Conservation (phyloP, 1,284 basidiomycete genomes). For the Heterobasidion occidentale region DNA sequence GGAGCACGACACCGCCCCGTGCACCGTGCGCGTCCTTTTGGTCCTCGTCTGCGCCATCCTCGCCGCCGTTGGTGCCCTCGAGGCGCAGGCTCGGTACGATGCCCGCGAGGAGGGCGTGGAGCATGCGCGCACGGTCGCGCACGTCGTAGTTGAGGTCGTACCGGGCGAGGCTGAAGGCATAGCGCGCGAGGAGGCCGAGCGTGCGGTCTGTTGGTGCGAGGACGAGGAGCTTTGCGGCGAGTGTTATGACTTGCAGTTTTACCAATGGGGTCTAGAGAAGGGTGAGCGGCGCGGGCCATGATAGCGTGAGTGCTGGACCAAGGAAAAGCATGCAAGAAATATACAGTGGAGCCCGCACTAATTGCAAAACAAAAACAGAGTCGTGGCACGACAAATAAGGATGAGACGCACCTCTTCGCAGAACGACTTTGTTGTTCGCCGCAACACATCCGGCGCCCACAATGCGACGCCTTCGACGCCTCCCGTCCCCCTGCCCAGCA, state of each 20-base stretch:
- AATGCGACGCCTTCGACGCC: slow-evolving; percentile 38
- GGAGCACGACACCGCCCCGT: slow-evolving; percentile 64
- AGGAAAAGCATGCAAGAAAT: too few species aligned
- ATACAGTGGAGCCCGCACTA: too few species aligned
- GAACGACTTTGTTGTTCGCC: slow-evolving; percentile 72
- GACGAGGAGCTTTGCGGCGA: slow-evolving; percentile 79
- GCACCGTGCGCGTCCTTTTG: slow-evolving; percentile 24
- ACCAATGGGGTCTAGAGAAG: slow-evolving; percentile 46
- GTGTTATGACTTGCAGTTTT: slow-evolving; percentile 75
- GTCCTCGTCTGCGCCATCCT: slow-evolving; percentile 4
- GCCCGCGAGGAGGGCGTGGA: slow-evolving; percentile 64
- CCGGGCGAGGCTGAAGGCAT: slow-evolving; percentile 78
- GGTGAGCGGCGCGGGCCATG: too few species aligned
- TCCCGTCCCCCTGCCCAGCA: too few species aligned
- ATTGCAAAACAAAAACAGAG: too few species aligned
- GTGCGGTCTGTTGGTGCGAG: slow-evolving; percentile 50
- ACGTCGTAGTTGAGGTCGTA: slow-evolving; percentile 88
- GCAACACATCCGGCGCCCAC: slow-evolving; percentile 84
- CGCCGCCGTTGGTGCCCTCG: slow-evolving; percentile 24
- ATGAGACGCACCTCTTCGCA: slow-evolving; percentile 46
- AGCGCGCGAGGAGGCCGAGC: slow-evolving; percentile 50
- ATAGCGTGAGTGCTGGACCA: too few species aligned
- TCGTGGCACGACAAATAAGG: not conserved
- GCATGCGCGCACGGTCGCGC: slow-evolving; percentile 78
- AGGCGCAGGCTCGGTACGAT: slow-evolving; percentile 30